Percentiles rank a stretch among this genome's conserved stretches.
Evolutionary conservation across 352 stramenopile genomes (phyloP).

Genomic region (Pseudoperonospora humuli): DNA sequence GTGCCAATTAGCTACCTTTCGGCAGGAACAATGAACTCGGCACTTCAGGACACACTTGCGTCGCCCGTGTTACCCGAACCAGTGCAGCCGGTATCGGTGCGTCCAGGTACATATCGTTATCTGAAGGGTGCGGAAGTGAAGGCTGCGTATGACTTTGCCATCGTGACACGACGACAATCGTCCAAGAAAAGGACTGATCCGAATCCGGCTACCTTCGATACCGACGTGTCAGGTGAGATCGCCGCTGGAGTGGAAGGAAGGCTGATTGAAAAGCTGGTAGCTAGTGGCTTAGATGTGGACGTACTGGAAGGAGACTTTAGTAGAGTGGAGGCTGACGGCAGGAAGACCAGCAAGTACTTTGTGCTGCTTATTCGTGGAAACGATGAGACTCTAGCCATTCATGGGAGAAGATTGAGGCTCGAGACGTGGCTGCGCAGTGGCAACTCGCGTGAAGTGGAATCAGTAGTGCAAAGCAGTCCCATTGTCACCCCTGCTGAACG

Average conservation of each 20-base stretch:
- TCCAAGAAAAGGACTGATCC: conserved; percentile 17
- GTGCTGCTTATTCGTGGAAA: conserved; percentile 65
- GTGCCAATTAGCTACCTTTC: conserved; percentile 33
- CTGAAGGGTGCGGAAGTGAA: conserved; percentile 48
- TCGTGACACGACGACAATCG: conserved; percentile 47
- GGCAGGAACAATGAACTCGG: conserved; percentile 37
- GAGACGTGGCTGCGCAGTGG: conserved; percentile 72
- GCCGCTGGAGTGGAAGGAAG: conserved; percentile 21
- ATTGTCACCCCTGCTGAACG: conserved; percentile 67
- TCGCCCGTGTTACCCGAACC: conserved; percentile 32
- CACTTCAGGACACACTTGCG: conserved; percentile 46
- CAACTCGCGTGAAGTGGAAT: conserved; percentile 65
- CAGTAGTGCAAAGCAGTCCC: conserved; percentile 41
- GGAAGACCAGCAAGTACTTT: conserved; percentile 57
- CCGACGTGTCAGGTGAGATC: conserved; percentile 17
- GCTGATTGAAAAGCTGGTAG: conserved; percentile 55
- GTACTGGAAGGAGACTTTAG: conserved; percentile 70
- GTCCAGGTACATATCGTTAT: conserved; percentile 44
- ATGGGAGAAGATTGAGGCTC: conserved; percentile 55
- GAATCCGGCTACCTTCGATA: not conserved
- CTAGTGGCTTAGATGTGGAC: conserved; percentile 60
- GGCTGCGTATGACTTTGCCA: conserved; percentile 60
- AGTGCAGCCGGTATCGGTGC: conserved; percentile 18
- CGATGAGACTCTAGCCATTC: conserved; percentile 47
- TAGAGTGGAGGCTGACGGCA: conserved; percentile 19